Evolutionary conservation across 2,329 filamentous ascomycete species (phyloP).

Genomic region (Xylaria sp.): DNA sequence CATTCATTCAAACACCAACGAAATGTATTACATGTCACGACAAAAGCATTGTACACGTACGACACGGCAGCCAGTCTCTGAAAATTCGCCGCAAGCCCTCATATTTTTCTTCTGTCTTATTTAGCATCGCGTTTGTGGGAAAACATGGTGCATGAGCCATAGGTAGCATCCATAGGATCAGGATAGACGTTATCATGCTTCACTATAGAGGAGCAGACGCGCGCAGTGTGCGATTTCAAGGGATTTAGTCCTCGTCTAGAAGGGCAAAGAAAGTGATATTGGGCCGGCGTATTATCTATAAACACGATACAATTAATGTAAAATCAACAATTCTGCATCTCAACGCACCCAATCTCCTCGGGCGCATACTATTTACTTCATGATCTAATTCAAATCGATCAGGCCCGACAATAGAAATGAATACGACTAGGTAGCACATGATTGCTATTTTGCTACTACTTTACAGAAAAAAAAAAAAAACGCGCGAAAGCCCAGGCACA

Average conservation of each 20-base stretch:
- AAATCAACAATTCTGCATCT: constrained; percentile 1
- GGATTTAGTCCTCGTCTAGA: constrained; percentile 1
- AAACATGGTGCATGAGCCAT: constrained; percentile 19
- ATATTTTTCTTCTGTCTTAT: constrained; percentile 20
- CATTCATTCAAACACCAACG: not conserved
- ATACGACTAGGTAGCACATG: not conserved
- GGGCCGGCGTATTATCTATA: constrained; percentile 1
- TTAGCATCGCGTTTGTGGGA: constrained; percentile 1
- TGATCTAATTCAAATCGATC: not conserved
- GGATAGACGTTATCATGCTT: constrained; percentile 32
- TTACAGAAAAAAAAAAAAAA: too few species aligned
- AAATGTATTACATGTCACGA: constrained; percentile 32
- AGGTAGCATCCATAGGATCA: constrained; percentile 16
- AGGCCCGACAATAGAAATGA: too few species aligned
- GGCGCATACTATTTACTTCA: not conserved
- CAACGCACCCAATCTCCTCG: not conserved
- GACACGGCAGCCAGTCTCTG: not conserved
- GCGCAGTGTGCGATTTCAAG: not conserved
- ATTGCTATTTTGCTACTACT: not conserved
- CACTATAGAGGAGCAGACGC: constrained; percentile 11
- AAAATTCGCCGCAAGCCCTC: constrained; percentile 6
- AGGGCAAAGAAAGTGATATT: constrained; percentile 16
- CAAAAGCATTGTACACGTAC: constrained; percentile 13
- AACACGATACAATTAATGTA: constrained; percentile 27
- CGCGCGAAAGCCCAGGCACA: too few species aligned